Conservation (phyloP, 1,139 yeast genomes). For the Chernovozyma sophiae-reginae region DNA sequence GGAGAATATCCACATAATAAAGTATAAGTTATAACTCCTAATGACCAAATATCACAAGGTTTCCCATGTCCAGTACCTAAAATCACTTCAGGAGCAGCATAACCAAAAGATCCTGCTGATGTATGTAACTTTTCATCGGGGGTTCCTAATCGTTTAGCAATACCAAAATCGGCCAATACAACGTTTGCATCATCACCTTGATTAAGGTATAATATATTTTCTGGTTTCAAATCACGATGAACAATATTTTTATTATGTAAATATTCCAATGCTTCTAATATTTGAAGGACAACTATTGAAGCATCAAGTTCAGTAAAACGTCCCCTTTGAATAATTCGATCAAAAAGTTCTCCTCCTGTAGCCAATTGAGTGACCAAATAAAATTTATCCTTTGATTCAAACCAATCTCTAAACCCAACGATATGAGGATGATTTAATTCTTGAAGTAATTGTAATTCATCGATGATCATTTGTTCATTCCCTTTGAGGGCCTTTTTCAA, state of each 20-base stretch:
- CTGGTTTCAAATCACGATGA: constrained; percentile 90
- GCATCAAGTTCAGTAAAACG: constrained; percentile 86
- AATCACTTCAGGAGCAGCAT: constrained; percentile 91
- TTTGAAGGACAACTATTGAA: constrained; percentile 60
- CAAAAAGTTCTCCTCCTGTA: constrained; percentile 89
- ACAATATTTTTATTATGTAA: constrained; percentile 73
- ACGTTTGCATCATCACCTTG: constrained; percentile 54
- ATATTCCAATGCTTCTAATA: constrained; percentile 69
- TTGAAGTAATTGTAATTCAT: constrained; percentile 67
- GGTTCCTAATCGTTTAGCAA: constrained; percentile 66
- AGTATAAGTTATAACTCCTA: constrained; percentile 89
- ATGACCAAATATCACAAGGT: constrained; percentile 90
- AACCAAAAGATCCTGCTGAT: constrained; percentile 89
- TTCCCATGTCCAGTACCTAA: constrained; percentile 79
- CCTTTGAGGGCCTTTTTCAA: constrained; percentile 78
- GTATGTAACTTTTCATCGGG: constrained; percentile 64
- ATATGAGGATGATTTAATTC: constrained; percentile 74
- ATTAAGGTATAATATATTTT: constrained; percentile 68
- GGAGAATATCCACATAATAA: constrained; percentile 91
- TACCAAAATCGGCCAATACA: constrained; percentile 90
- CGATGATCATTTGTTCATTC: constrained; percentile 65
- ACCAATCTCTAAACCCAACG: constrained; percentile 82
- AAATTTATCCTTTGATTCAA: constrained; percentile 76
- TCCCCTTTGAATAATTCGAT: constrained; percentile 71
- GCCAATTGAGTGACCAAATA: constrained; percentile 77